These are phyloP conservation scores for Leucocoprinus birnbaumii DNA, from an alignment of 768 basidiomycete species.

Conservation along the genomic window DNA sequence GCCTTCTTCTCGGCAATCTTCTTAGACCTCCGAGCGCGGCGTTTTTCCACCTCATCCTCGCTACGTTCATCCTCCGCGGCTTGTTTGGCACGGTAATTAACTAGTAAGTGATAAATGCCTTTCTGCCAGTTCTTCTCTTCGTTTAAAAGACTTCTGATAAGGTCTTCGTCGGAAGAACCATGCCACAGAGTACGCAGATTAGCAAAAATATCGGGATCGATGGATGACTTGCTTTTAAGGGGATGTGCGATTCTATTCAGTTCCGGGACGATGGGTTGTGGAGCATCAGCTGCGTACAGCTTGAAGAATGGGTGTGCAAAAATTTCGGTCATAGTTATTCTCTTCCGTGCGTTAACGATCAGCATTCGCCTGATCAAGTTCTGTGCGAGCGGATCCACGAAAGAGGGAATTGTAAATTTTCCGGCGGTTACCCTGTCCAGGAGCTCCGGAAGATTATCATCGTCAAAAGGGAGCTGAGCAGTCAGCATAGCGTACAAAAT, in stretches of 20 bases:
- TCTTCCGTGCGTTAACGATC: conserved; percentile 62
- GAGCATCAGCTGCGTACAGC: conserved; percentile 45
- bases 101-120: conserved; percentile 89
- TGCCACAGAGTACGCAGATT: conserved; percentile 95
- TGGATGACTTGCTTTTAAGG: conserved; percentile 54
- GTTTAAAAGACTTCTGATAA: conserved; percentile 65
- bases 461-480: conserved; percentile 90
- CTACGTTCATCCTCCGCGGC: conserved; percentile 57
- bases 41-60: conserved; percentile 32
- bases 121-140: conserved; percentile 88
- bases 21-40: conserved; percentile 28
- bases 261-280: conserved; percentile 45
- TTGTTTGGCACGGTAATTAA: conserved; percentile 78
- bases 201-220: conserved; percentile 87
- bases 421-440: conserved; percentile 79
- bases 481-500: conserved; percentile 88
- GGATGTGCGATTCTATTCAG: conserved; percentile 71
- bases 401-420: conserved; percentile 67
- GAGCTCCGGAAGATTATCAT: conserved; percentile 76
- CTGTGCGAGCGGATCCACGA: conserved; percentile 67
- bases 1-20: conserved; percentile 11
- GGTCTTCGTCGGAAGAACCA: conserved; percentile 68
- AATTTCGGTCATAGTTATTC: conserved; percentile 85
- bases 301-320: conserved; percentile 77
- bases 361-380: conserved; percentile 84